Conservation (phyloP, 108 stramenopile species). For the Pseudonitzschia multiseries region DNA sequence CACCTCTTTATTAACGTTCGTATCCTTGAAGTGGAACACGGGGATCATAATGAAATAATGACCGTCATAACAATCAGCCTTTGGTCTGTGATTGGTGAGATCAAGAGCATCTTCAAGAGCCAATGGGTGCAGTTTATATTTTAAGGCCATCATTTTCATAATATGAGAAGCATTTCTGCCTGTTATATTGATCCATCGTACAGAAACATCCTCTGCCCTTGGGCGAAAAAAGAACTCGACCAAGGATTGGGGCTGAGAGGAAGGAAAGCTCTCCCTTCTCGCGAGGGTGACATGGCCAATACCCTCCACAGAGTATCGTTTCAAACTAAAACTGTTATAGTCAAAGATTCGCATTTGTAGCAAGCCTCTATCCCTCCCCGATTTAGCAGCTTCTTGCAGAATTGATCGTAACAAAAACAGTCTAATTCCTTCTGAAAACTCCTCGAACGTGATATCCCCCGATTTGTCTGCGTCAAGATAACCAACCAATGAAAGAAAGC, state of each 20-base stretch:
- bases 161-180: constrained; percentile 17
- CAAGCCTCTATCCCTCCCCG: not conserved
- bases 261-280: not conserved
- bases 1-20: not conserved
- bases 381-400: not conserved
- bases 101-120: constrained; percentile 44
- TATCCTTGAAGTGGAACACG: constrained; percentile 15
- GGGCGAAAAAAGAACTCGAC: not conserved
- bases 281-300: not conserved
- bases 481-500: constrained; percentile 24
- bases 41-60: constrained; percentile 44
- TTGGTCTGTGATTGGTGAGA: constrained; percentile 23
- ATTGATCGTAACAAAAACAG: constrained; percentile 27
- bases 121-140: constrained; percentile 40
- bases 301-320: constrained; percentile 10
- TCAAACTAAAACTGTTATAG: constrained; percentile 11
- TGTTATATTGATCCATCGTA: constrained; percentile 41
- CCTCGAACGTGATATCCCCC: constrained; percentile 39
- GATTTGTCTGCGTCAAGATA: constrained; percentile 37
- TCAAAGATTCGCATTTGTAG: constrained; percentile 13
- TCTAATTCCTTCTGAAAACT: constrained; percentile 39
- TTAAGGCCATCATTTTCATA: constrained; percentile 38
- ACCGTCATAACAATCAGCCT: constrained; percentile 31
- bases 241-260: not conserved
- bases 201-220: constrained; percentile 10